Base-by-base conservation (phyloP, 179 eudicot species). In the Amaranthus tricolor region DNA sequence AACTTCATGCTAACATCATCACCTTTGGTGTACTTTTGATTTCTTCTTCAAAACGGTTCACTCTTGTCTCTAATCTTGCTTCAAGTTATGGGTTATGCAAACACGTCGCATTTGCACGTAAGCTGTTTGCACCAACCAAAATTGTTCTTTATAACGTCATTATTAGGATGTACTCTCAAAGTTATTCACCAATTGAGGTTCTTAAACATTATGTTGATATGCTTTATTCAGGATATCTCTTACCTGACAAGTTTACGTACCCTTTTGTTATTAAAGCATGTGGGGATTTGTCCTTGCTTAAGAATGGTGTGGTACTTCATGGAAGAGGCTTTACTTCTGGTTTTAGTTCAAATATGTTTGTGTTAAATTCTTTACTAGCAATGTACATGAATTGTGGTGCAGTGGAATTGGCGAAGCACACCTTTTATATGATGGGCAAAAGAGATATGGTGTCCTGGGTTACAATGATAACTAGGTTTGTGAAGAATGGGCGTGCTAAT, bases 301-400 rank as follows among this genome's bases (percentile, higher is more conserved):
- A 81, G 15, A 68, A 72, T 78, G 97, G 97, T 48, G 68, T 66
- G 62, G 55, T 68, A 57, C 65, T 90, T 74, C 96, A 92, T 61
- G 86, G 89, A 12, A 78, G 82, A 85, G 75, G 75, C 6, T 68
- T 90, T 13, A 80, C 52, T n/a, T 70, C 70, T 57, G 93, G 93
- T 51, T 66, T 79, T 77, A 81, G 74, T 58, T 70, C 74, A 21
- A 75, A 84, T 48, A 51, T 75, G 3, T 82, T 81, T 81, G 76
- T 90, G 83, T 78, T 83, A 7, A 92, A 90, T 79, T 86, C 84
- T 66, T 57, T 90, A 80, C 54, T 90, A 74, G 86, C 87, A 10
- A 88, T 92, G 90, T 92, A 92, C 72, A 84, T 92, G 91, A 89
- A 77, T 48, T 84, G 84, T 74, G 89, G 93, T 13, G 75, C 82